These are phyloP conservation scores for Dictyostelium purpureum DNA, from an alignment of 78 protist species.

Conservation along the genomic window DNA sequence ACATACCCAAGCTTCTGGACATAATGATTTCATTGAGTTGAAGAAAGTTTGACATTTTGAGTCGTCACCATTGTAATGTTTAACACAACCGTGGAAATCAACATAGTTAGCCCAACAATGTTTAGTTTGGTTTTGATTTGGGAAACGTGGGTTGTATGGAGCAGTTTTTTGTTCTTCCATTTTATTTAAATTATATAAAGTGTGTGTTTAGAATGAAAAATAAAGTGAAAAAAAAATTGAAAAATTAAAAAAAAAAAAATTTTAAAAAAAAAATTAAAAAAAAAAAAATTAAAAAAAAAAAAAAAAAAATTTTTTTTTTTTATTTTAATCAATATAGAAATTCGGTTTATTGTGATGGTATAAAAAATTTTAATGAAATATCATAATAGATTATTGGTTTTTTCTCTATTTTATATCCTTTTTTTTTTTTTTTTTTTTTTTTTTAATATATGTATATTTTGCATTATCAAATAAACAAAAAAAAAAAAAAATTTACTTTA, in stretches of 20 bases:
- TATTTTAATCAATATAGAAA: too few relatives aligned
- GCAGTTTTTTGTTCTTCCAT: constrained; percentile 36
- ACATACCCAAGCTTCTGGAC: constrained; percentile 76
- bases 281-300: neutral
- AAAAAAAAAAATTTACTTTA: too few relatives aligned
- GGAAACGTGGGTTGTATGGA: constrained; percentile 84
- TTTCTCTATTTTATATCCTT: too few relatives aligned
- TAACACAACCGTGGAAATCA: constrained; percentile 78
- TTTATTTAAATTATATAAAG: neutral
- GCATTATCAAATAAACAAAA: too few relatives aligned
- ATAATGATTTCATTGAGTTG: constrained; percentile 50
- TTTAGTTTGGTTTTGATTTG: constrained; percentile 79
- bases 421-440: too few relatives aligned
- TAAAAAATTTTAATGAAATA: too few relatives aligned
- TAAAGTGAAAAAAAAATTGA: too few relatives aligned
- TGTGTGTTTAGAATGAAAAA: constrained; percentile 14
- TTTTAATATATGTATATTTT: too few relatives aligned
- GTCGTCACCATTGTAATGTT: constrained; percentile 64
- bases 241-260: neutral
- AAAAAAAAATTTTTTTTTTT: neutral
- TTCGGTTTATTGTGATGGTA: too few relatives aligned
- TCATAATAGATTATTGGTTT: too few relatives aligned
- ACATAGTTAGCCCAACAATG: constrained; percentile 82
- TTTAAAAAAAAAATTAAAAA: neutral
- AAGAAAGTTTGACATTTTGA: constrained; percentile 58